Base-by-base conservation (phyloP, 2,329 filamentous ascomycete species). In the Escovopsis sp. region DNA sequence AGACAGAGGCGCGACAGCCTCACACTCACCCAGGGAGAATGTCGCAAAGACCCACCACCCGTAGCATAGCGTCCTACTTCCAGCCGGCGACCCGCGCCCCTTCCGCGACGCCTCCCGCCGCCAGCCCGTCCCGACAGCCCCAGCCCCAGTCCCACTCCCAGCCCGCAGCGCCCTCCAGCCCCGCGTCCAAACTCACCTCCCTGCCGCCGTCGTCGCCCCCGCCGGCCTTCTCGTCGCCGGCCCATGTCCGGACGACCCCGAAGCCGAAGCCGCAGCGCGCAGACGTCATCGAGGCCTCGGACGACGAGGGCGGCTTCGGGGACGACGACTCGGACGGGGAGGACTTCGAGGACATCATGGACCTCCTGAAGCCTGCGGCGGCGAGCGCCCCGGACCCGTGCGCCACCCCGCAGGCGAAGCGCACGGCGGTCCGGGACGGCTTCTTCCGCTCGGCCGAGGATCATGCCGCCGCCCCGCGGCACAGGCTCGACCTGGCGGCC, bases 211-310 rank as follows among this genome's bases (percentile, higher is more conserved):
- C 55, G 5, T 39, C 43, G 15, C 48, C 49, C 11, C 48, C 49
- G 19, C 15, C 15, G 15, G 15, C 15, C 15, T 15, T 15, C 15
- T 53, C 55, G 19, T 56, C 56, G 19, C 51, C 52, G 11, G 45
- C 46, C n/a, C 45, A 54, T 40, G 38, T 50, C 36, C 54, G 53
- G 40, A 40, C 45, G 15, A 59, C 55, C n/a, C 54, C 57, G 11
- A 23, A 34, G 5, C 35, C 42, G 12, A 46, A n/a, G 33, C 15
- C 15, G 15, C 15, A 15, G 15, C 41, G 26, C 3, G 4, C 36
- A 38, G 36, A 12, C 11, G 63, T 80, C 43, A 82, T 88, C 35
- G 70, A 69, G 38, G 79, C 75, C 42, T 87, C 84, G 0, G 84
- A 88, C 53, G 80, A 82, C 9, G 81, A 83, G n/a, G 73, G 68